Conservation (phyloP, 2,329 filamentous ascomycete genomes). For the Ophiostoma piceae region DNA sequence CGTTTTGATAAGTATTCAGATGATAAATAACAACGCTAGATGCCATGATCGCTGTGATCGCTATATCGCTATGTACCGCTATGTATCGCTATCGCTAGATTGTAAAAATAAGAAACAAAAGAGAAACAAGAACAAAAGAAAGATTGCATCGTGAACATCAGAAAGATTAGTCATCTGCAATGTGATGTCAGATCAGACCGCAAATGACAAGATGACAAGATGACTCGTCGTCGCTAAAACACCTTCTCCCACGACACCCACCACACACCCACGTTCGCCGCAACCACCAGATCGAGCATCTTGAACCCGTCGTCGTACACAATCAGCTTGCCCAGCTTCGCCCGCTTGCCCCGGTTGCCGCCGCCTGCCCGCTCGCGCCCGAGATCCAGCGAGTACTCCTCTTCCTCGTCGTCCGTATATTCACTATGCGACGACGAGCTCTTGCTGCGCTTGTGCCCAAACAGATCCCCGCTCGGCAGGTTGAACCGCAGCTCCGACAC, state of each 20-base stretch:
- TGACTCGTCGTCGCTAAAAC: slow-evolving; percentile 27
- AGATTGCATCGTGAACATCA: not conserved
- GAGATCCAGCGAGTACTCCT: slow-evolving; percentile 52
- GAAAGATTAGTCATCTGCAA: not conserved
- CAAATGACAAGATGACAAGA: no score
- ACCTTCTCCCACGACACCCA: slow-evolving; percentile 77
- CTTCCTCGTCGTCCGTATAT: slow-evolving; percentile 30
- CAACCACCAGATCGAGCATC: slow-evolving; percentile 90
- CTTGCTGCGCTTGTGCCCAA: slow-evolving; percentile 31
- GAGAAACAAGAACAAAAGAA: not conserved
- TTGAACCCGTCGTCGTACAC: slow-evolving; percentile 84
- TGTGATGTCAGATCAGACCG: no score
- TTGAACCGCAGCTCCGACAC: slow-evolving; percentile 90
- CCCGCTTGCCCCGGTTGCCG: slow-evolving; percentile 75
- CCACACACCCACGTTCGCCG: slow-evolving; percentile 88
- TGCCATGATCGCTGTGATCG: not conserved
- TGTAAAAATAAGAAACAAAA: not conserved
- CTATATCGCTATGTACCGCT: slow-evolving; percentile 7
- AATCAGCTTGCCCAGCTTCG: slow-evolving; percentile 90
- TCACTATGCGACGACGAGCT: slow-evolving; percentile 40
- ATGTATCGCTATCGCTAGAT: not conserved
- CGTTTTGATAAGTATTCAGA: not conserved
- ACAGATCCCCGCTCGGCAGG: slow-evolving; percentile 57
- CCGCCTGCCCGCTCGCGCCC: slow-evolving; percentile 82
- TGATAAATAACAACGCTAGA: not conserved